These are phyloP conservation scores for Scheffersomyces cryptocercus DNA, from an alignment of 1,139 yeast species.

Conservation along the genomic window DNA sequence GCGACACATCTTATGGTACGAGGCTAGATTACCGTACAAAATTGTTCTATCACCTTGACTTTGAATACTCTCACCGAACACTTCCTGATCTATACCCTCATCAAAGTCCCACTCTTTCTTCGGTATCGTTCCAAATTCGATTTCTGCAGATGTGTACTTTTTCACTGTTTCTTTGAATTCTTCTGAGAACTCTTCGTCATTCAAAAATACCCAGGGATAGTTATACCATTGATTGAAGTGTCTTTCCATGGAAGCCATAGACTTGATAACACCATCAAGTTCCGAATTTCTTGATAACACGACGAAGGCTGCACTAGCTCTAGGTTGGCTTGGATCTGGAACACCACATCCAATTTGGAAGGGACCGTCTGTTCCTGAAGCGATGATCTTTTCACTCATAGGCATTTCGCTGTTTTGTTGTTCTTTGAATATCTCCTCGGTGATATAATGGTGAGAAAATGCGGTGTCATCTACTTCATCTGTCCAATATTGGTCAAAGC, in stretches of 20 bases:
- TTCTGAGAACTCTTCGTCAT: constrained; percentile 70
- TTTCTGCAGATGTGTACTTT: constrained; percentile 54
- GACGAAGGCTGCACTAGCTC: constrained; percentile 81
- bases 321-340: constrained; percentile 26
- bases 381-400: constrained; percentile 28
- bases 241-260: constrained; percentile 73
- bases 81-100: constrained; percentile 24
- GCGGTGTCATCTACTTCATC: not conserved
- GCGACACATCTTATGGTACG: constrained; percentile 75
- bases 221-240: constrained; percentile 89
- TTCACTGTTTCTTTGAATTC: constrained; percentile 57
- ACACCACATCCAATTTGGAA: constrained; percentile 57
- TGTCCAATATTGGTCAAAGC: not conserved
- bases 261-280: constrained; percentile 62
- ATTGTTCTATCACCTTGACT: constrained; percentile 79
- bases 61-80: constrained; percentile 53
- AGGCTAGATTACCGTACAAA: constrained; percentile 75
- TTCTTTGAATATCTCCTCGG: not conserved
- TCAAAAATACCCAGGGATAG: constrained; percentile 87
- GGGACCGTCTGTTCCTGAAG: constrained; percentile 38
- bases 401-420: constrained; percentile 14
- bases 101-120: constrained; percentile 64
- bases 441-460: not conserved
- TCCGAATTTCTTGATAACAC: constrained; percentile 80
- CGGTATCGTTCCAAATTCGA: constrained; percentile 70